Percentiles rank a stretch among this genome's conserved stretches.
Evolutionary conservation across 169 alveolate genomes (phyloP).

Genomic region (Toxoplasma gondii): DNA sequence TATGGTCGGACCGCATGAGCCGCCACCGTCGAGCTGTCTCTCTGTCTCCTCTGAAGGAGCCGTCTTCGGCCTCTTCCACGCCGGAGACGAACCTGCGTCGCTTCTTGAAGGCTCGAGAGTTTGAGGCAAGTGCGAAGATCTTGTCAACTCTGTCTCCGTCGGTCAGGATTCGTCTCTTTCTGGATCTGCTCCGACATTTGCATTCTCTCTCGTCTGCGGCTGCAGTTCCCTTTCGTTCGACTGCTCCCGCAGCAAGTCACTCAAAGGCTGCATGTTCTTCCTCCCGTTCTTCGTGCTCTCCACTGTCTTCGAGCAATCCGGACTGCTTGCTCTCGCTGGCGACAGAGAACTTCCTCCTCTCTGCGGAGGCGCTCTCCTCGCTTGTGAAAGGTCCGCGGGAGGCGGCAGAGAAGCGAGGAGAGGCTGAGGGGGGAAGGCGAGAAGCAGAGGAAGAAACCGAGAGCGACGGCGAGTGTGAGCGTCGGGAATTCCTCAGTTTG

Average conservation of each 20-base stretch:
- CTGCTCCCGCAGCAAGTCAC: neutral
- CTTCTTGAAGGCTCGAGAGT: no score
- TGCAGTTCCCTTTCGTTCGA: no score
- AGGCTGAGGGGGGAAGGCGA: neutral
- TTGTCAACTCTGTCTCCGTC: no score
- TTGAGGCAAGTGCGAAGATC: no score
- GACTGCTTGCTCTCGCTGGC: neutral
- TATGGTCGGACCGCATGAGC: no score
- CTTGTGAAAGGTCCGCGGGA: neutral
- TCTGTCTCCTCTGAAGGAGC: no score
- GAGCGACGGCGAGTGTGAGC: neutral
- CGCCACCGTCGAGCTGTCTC: no score
- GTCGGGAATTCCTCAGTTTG: neutral
- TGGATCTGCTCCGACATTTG: no score
- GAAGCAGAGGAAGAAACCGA: neutral
- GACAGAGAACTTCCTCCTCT: neutral
- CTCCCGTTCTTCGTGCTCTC: neutral
- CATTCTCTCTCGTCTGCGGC: no score
- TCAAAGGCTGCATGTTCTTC: neutral
- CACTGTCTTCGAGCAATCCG: neutral
- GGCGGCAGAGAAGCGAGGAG: neutral
- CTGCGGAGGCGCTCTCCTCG: neutral
- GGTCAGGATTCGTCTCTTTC: no score
- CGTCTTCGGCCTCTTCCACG: no score
- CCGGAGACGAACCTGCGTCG: no score